Base-by-base conservation (phyloP, 441 rosid genomes). In the Adansonia gregorii region DNA sequence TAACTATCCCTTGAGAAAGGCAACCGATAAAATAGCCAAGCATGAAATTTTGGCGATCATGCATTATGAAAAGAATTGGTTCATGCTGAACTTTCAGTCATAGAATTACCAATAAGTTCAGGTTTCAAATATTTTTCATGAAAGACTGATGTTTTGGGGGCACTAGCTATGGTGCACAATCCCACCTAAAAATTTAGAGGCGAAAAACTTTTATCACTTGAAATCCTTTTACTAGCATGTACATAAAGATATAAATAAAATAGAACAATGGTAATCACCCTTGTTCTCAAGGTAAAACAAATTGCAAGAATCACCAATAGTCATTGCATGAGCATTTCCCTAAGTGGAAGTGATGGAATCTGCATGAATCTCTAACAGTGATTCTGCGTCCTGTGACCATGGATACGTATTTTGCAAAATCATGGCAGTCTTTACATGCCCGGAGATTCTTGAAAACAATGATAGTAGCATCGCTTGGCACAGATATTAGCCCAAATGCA, bases 311-410 rank as follows among this genome's bases (percentile, higher is more conserved):
- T 87, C 88, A 93, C 90, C 92, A 89, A 70, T 84, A 89, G 64
- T 85, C 91, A n/a, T 86, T 79, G 83, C 94, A 90, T 65, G 94
- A 89, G 61, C 94, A 90, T 66, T 83, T 75, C 64, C 92, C 92
- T 15, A 68, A 82, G 71, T 82, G 87, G 68, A 90, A 87, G 71
- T 90, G 91, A 81, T 86, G 92, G 84, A 90, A 90, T 74, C 90
- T 87, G 77, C 86, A 75, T 0, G 90, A 82, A 76, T 89, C 91
- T 80, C 91, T 81, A 51, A 90, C 78, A 8, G 87, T 73, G 15
- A 90, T 87, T 76, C 85, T 79, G 2, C 84, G 87, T 12, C 83
- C 80, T 49, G 86, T 82, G 71, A 86, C 84, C 39, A 27, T 39
- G 51, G 91, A 86, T 14, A 87, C 87, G 67, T 83, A 86, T 81